phyloP scores from a whole-genome alignment of 805 yeast species.

The Ogataea ramenticola region DNA sequence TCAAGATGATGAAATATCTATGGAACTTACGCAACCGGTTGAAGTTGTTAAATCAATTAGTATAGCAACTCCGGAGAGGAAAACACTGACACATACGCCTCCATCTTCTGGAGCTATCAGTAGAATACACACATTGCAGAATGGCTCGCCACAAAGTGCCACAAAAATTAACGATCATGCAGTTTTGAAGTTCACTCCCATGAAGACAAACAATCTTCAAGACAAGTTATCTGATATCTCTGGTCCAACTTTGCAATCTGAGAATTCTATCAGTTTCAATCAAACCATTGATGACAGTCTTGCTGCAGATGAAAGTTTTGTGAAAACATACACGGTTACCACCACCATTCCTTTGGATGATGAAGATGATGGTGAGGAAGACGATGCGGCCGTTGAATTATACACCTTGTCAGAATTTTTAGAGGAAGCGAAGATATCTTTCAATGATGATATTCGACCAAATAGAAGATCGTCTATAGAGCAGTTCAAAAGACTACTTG shows the following conservation, averaged over 20 bases:
- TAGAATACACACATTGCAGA: too few species aligned
- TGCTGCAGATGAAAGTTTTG: not conserved
- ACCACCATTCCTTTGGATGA: not conserved
- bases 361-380: slow-evolving; percentile 10
- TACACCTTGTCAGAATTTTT: slow-evolving; percentile 20
- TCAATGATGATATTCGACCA: slow-evolving; percentile 23
- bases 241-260: too few species aligned
- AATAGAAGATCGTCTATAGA: not conserved
- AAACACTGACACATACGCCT: too few species aligned
- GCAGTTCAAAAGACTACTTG: not conserved
- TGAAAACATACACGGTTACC: not conserved
- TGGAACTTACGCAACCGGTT: slow-evolving; percentile 3
- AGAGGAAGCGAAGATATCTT: slow-evolving; percentile 22
- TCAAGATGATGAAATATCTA: slow-evolving; percentile 1
- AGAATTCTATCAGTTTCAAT: too few species aligned
- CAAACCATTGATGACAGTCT: not conserved
- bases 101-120: not conserved
- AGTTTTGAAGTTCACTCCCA: too few species aligned
- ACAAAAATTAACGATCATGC: too few species aligned
- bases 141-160: too few species aligned
- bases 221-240: too few species aligned
- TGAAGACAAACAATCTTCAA: too few species aligned
- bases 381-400: slow-evolving; percentile 19
- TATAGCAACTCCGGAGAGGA: not conserved
- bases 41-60: not conserved